Evolutionary conservation across 2,329 filamentous ascomycete species (phyloP), one percentile per base, ranked within the genome.

Genomic region (Colletotrichum neosansevieriae): DNA sequence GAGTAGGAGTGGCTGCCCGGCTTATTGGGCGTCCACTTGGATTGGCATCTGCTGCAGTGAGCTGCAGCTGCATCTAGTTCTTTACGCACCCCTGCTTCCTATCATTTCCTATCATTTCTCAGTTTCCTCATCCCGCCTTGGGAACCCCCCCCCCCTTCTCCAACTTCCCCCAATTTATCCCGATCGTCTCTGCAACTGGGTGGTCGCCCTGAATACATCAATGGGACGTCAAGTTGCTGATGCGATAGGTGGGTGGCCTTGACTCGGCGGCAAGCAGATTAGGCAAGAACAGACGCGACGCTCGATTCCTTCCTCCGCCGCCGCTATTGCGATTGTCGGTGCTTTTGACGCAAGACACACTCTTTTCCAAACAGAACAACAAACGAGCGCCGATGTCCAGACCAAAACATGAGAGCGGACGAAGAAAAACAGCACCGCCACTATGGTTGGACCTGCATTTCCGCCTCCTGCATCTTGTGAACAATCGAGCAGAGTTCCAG

Each of bases 381-480:
- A 68, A 59, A 59, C 65, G 65, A 68, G 65, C 65, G 65, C 65
- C 65, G 65, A 68, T 59, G 32, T 65, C 65, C 61, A 68, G 65
- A 68, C 54, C 54, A 47, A 49, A 10, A 36, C 24, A 32, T n/a
- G 49, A 68, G 65, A 56, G 65, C 60, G 62, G 65, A 68, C 29
- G 65, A 65, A 60, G 53, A 50, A 49, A 59, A 47, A 44, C n/a
- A 64, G 61, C 65, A 59, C 65, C 61, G 65, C 65, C 65, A 49
- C 65, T 9, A 42, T 68, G 65, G 65, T 32, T 60, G 51, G 38
- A 40, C 42, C n/a, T 54, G 29, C 63, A 62, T 44, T 29, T 29
- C 58, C 47, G 47, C 24, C 51, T 54, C 32, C 34, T 54, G 51
- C 51, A 54, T 36, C 10, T 38, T 17, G 15, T n/a, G 42, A 38